Evolutionary conservation across 768 basidiomycete genomes (phyloP), one percentile per base, ranked within the genome.

Genomic region (Pleurotus citrinopileatus): DNA sequence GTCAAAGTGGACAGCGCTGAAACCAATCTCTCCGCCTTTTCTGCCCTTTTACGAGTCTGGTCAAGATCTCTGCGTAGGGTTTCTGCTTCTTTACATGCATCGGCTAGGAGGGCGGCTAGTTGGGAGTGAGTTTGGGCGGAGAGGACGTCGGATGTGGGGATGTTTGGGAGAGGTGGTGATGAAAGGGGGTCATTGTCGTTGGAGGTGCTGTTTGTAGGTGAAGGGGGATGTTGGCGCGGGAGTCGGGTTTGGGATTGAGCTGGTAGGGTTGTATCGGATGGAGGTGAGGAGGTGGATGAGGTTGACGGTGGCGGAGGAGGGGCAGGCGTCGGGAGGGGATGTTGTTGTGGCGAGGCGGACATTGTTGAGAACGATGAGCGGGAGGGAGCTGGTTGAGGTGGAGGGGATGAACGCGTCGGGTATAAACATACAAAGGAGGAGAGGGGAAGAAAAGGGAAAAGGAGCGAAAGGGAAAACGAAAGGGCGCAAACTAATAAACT

Each of bases 71-170:
- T 72, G 17, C 74, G 71, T 43, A 87, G 75, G 19, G 50, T 10
- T 9, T 87, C 85, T 29, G 68, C 63, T 42, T 87, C 83, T 59
- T 70, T 70, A 60, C 80, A 81, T 42, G 79, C 73, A 32, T 76
- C 70, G 3, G 78, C 63, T 62, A 88, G 81, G 44, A 87, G 75
- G 5, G 71, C 59, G 12, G 85, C 84, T 61, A 87, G 81, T 55
- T 80, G 76, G 1, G 82, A 69, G 59, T 81, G 73, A 15, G 76
- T 74, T 23, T 67, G 65, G 4, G 55, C 23, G 25, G 57, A 40
- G 8, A 61, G 34, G 23, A 63, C 8, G 15, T 57, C 53, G 17
- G 63, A 37, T 3, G 57, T 37, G 17, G 48, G 44, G 32, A 36
- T 15, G 19, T 34, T 17, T 20, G 34, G 43, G 20, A 15, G 29